Conservation (phyloP, 371 early-diverging fungal genomes). For the Mucor plumbeus region DNA sequence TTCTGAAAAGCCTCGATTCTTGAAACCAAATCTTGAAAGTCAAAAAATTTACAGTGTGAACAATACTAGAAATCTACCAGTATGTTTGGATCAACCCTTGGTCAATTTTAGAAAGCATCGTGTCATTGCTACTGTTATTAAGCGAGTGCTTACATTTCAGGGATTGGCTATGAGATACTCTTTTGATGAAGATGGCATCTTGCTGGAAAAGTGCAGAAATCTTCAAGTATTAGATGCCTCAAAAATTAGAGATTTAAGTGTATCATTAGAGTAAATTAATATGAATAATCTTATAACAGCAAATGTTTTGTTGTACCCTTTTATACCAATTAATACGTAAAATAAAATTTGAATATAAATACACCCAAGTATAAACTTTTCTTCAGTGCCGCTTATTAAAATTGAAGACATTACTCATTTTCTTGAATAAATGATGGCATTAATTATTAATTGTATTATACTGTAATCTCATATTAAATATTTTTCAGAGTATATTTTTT, state of each 20-base stretch:
- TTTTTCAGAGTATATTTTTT: no score
- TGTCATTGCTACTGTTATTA: conserved; percentile 67
- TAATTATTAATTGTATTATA: no score
- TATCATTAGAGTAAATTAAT: conserved; percentile 27
- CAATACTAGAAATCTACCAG: conserved; percentile 19
- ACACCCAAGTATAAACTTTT: no score
- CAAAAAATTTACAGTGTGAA: conserved; percentile 35
- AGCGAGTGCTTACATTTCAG: conserved; percentile 65
- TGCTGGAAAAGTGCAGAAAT: conserved; percentile 45
- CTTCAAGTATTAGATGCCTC: conserved; percentile 41
- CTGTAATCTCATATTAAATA: no score
- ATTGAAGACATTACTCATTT: no score
- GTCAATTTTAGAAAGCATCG: conserved; percentile 72
- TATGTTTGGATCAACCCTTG: conserved; percentile 49
- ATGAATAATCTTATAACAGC: not conserved
- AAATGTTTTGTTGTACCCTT: no score
- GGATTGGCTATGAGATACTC: conserved; percentile 62
- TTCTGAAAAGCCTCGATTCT: conserved; percentile 62
- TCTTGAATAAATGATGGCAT: no score
- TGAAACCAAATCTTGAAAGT: conserved; percentile 43
- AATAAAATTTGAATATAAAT: no score
- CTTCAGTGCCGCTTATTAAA: no score
- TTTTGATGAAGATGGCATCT: conserved; percentile 51
- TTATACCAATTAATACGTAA: no score
- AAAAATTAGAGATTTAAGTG: conserved; percentile 40